Evolutionary conservation across 2,329 filamentous ascomycete species (phyloP).

Genomic region (Lecanicillium sp.): DNA sequence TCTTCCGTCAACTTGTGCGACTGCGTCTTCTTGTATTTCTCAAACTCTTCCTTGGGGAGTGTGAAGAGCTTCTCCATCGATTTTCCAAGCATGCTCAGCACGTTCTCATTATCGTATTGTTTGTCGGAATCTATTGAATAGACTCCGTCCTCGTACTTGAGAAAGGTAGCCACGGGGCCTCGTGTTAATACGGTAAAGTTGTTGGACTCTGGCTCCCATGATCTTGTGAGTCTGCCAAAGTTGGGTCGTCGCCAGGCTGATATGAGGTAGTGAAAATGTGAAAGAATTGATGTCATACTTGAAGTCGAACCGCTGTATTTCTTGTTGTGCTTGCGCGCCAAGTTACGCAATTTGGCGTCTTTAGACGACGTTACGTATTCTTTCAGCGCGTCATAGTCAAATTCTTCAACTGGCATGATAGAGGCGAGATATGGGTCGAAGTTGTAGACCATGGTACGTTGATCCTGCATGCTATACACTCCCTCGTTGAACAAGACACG

Average conservation of each 20-base stretch:
- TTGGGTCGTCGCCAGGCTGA: constrained; percentile 76
- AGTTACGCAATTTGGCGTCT: constrained; percentile 63
- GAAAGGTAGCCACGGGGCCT: constrained; percentile 72
- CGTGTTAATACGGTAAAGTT: constrained; percentile 68
- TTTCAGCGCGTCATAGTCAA: constrained; percentile 82
- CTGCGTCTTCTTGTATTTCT: constrained; percentile 68
- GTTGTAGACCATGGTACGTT: constrained; percentile 82
- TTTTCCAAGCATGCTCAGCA: constrained; percentile 87
- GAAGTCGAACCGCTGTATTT: constrained; percentile 95
- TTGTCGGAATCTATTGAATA: constrained; percentile 98
- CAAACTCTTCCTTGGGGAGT: constrained; percentile 72
- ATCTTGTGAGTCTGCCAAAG: constrained; percentile 57
- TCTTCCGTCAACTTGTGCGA: constrained; percentile 65
- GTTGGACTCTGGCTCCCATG: constrained; percentile 54
- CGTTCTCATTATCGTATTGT: constrained; percentile 75
- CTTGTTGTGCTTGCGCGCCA: constrained; percentile 60
- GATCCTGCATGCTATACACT: constrained; percentile 86
- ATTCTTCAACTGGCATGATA: constrained; percentile 90
- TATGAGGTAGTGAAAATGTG: constrained; percentile 89
- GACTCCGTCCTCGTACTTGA: constrained; percentile 73
- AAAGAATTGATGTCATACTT: constrained; percentile 83
- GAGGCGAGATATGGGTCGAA: constrained; percentile 91
- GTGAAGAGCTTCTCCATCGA: constrained; percentile 96
- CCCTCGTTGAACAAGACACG: constrained; percentile 93
- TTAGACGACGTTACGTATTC: constrained; percentile 88